These are phyloP conservation scores for Blastobotrys mokoenaii DNA, from an alignment of 805 yeast genomes.

Conservation along the genomic window DNA sequence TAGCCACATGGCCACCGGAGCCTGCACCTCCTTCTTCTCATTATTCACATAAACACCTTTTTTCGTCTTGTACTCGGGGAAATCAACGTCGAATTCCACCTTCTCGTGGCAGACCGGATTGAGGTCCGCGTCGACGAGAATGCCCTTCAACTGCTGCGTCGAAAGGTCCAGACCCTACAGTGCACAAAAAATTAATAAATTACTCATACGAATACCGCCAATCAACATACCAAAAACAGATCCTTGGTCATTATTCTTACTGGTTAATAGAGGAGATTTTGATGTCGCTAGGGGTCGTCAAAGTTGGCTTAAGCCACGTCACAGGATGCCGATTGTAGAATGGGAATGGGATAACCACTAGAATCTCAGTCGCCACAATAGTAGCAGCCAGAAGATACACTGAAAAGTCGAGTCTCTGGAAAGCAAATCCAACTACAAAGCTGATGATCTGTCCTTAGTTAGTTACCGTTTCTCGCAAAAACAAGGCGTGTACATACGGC, in stretches of 20 bases:
- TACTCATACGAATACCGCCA: neutral
- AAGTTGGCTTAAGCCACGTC: slow-evolving; percentile 31
- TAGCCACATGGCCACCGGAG: slow-evolving; percentile 88
- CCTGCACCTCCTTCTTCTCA: slow-evolving; percentile 50
- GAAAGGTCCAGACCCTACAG: slow-evolving; percentile 69
- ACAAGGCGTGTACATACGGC: slow-evolving; percentile 7
- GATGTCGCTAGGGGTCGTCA: neutral
- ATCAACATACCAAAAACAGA: neutral
- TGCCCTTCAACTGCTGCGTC: slow-evolving; percentile 79
- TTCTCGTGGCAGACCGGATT: slow-evolving; percentile 47
- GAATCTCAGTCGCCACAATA: slow-evolving; percentile 28
- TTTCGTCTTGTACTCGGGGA: slow-evolving; percentile 49
- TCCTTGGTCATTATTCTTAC: neutral
- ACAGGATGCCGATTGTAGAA: slow-evolving; percentile 42
- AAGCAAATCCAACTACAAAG: slow-evolving; percentile 40
- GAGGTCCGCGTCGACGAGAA: slow-evolving; percentile 50
- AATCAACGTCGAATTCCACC: slow-evolving; percentile 65
- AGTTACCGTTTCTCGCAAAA: neutral
- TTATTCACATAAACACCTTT: slow-evolving; percentile 64
- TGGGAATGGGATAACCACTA: slow-evolving; percentile 54
- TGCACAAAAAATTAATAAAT: neutral
- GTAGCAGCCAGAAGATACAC: slow-evolving; percentile 34
- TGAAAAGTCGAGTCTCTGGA: slow-evolving; percentile 37
- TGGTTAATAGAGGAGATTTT: neutral
- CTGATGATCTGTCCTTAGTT: slow-evolving; percentile 25